These are phyloP conservation scores for Pichia pseudocactophila DNA, from an alignment of 805 yeast genomes.

Conservation along the genomic window DNA sequence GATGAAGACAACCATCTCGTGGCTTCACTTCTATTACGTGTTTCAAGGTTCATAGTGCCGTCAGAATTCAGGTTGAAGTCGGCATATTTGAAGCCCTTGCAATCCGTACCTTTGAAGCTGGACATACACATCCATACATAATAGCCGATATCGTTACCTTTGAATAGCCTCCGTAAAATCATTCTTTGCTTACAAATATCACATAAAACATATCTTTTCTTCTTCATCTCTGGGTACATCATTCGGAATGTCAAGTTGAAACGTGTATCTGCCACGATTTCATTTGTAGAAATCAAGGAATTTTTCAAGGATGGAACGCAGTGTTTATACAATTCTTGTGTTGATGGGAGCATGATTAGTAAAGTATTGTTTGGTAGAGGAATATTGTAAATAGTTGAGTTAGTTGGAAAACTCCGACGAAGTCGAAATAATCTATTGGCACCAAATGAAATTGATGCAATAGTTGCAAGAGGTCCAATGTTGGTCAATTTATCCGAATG, in stretches of 20 bases:
- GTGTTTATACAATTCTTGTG: constrained; percentile 71
- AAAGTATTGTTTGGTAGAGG: constrained; percentile 66
- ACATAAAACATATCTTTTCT: constrained; percentile 34
- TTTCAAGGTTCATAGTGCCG: constrained; percentile 1
- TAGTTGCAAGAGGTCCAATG: constrained; percentile 62
- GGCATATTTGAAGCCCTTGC: constrained; percentile 44
- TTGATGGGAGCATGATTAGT: constrained; percentile 67
- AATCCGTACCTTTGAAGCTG: constrained; percentile 33
- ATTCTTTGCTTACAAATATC: constrained; percentile 33
- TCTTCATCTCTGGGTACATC: constrained; percentile 33
- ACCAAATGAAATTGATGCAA: constrained; percentile 64
- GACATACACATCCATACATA: constrained; percentile 63
- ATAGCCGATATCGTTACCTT: constrained; percentile 38
- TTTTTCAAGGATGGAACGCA: constrained; percentile 41
- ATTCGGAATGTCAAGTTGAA: constrained; percentile 60
- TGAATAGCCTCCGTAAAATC: constrained; percentile 49
- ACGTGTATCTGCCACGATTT: constrained; percentile 40
- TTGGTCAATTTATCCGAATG: constrained; percentile 69
- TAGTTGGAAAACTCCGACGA: constrained; percentile 29
- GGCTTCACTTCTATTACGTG: neutral
- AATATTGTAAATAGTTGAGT: constrained; percentile 34
- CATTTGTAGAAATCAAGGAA: constrained; percentile 33
- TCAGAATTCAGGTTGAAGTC: constrained; percentile 30
- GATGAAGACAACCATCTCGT: constrained; percentile 6
- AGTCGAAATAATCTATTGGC: constrained; percentile 60